These are phyloP conservation scores for Fragilariopsis cylindrus DNA, from an alignment of 108 stramenopile genomes.

Conservation along the genomic window DNA sequence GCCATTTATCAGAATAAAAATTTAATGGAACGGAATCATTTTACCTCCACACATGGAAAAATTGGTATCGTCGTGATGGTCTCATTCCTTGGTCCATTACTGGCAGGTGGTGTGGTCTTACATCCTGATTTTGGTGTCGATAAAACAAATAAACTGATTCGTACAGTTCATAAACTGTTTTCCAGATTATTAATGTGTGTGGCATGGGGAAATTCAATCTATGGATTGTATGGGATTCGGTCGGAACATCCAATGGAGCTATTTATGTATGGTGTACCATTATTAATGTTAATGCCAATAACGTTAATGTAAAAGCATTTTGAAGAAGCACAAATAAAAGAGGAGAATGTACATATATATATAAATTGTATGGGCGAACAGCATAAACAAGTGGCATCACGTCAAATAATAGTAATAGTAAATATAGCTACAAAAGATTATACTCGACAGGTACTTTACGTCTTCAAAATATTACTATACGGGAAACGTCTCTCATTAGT, in stretches of 20 bases:
- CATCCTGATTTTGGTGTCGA: conserved; percentile 86
- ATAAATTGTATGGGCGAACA: no score
- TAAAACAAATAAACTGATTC: conserved; percentile 72
- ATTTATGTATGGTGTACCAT: conserved; percentile 55
- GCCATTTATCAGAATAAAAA: conserved; percentile 81
- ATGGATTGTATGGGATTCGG: conserved; percentile 55
- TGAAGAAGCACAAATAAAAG: no score
- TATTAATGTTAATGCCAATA: conserved; percentile 61
- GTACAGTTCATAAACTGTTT: conserved; percentile 61
- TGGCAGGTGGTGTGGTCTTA: conserved; percentile 70
- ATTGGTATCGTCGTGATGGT: conserved; percentile 52
- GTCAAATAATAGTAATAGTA: no score
- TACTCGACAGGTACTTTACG: no score
- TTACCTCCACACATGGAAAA: conserved; percentile 57
- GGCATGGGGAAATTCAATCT: conserved; percentile 62
- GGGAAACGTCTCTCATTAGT: no score
- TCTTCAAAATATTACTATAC: no score
- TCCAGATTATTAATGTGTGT: conserved; percentile 46
- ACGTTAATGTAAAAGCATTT: conserved; percentile 44
- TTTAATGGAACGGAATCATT: conserved; percentile 56
- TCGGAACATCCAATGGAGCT: conserved; percentile 46
- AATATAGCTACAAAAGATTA: no score
- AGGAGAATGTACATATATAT: no score
- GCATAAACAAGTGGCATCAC: no score
- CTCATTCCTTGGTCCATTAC: conserved; percentile 38